phyloP scores from a whole-genome alignment of 257 asterid genomes.

The Parsonsia alboflavescens region DNA sequence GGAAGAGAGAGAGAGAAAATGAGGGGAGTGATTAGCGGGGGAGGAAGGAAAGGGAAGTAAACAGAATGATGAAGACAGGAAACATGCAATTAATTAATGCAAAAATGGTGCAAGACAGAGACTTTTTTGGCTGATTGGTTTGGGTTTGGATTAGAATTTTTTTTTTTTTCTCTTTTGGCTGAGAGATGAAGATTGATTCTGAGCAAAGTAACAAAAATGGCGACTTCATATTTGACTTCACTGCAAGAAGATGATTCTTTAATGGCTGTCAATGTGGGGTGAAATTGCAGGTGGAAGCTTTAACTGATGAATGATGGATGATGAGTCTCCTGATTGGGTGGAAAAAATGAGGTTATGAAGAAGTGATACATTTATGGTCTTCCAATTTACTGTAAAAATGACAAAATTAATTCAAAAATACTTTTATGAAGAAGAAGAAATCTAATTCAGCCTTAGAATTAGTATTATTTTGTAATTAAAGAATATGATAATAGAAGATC shows the following conservation, averaged over 20 bases:
- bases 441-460: no score
- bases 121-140: slow-evolving; percentile 3
- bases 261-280: neutral
- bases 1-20: neutral
- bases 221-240: neutral
- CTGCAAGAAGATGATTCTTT: neutral
- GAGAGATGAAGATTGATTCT: neutral
- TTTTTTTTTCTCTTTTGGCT: neutral
- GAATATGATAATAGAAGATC: no score
- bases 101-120: slow-evolving; percentile 2
- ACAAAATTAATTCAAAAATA: no score
- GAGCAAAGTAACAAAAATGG: neutral
- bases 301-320: neutral
- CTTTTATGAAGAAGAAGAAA: no score
- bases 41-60: slow-evolving; percentile 17
- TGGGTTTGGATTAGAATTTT: neutral
- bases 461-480: no score
- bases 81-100: slow-evolving; percentile 18
- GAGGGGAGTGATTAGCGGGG: slow-evolving; percentile 28
- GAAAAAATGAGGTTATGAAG: neutral
- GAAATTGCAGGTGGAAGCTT: neutral
- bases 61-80: slow-evolving; percentile 22
- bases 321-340: neutral
- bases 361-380: no score
- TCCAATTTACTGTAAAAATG: no score